Evolutionary conservation across 2,329 filamentous ascomycete genomes (phyloP), one percentile per base, ranked within the genome.

Genomic region (Exophiala sideris): DNA sequence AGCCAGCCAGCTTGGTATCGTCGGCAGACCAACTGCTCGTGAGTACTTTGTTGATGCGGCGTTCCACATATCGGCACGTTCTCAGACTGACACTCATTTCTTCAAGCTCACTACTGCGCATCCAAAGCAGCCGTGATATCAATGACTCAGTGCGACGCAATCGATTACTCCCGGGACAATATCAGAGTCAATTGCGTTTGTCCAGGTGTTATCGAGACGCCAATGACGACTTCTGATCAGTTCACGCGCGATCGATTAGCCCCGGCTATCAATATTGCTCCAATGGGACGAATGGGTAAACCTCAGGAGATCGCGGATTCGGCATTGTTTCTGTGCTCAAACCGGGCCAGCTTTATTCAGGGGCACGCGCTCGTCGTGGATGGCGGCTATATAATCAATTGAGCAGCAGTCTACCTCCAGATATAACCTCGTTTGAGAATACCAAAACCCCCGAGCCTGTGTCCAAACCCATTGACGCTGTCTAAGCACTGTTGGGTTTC

Each of bases 281-380:
- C 78, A 0, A 78, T 80, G 76, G 68, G 67, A 48, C 67, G 79
- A 8, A 79, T 80, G 76, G 79, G 78, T 0, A 71, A 68, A 2
- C 71, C 76, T 0, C 71, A 74, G 11, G 79, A 81, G 56, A 70
- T 81, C 2, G 78, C 79, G 0, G 73, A 79, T 62, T 71, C 71
- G 0, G 75, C 76, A 0, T 58, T 81, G 20, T 81, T 80, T 54
- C 61, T 81, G 11, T 78, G 74, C 34, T 78, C 76, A 1, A 71
- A 65, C 0, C 70, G 75, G 35, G 75, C 78, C 1, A 77, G 76
- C 0, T 81, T 81, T 63, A 66, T 81, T 1, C 77, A 79, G 49
- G 78, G 79, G 0, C 73, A 78, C 64, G 76, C 77, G 0, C 63
- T 80, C 58, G 73, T 79, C 1, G 78, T 81, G 0, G 78, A 81